Base-by-base conservation (phyloP, 768 basidiomycete genomes). In the Rhizopogon vinicolor region DNA sequence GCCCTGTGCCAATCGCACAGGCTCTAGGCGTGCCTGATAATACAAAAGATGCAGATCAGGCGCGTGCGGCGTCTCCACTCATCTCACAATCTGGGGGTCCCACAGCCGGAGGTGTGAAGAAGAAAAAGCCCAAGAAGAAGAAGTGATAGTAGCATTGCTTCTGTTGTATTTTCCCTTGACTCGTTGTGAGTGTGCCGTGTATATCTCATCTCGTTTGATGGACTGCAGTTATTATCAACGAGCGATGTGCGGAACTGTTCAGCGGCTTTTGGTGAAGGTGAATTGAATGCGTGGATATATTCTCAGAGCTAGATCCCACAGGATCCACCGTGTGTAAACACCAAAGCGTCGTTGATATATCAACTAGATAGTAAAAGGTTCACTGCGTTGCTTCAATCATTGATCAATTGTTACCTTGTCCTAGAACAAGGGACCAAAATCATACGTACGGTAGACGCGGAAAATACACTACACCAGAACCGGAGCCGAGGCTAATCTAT, bases 111-210 rank as follows among this genome's bases (percentile, higher is more conserved):
- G 87, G 83, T 3, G 80, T 85, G 41, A 89, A 87, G 74, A 92
- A 91, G 79, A 92, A 91, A 75, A 91, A 89, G 69, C 76, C 80
- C 45, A 87, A 88, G 75, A 89, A 90, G 74, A 91, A 85, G 75
- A 87, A 88, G 74, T 49, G 39, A 16, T 35, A 7, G 19, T 83
- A 72, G 51, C 55, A 62, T 40, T 19, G 22, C 33, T 54, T 41
- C 44, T 37, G 35, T 10, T 37, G 35, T 37, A 37, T 10, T 35
- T 18, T 35, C 7, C 40, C 40, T 41, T 5, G 8, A 16, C 19
- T 49, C 37, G 14, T 37, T 33, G 33, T 49, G 37, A 49, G 19
- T 35, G 33, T 7, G 8, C 19, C 14, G 35, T 7, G 22, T 37
- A 49, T 16, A 19, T 9, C 35, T 9, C 19, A 22, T 2, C 19